Base-by-base conservation (phyloP, 2,329 filamentous ascomycete species). In the Trichophyton benhamiae region DNA sequence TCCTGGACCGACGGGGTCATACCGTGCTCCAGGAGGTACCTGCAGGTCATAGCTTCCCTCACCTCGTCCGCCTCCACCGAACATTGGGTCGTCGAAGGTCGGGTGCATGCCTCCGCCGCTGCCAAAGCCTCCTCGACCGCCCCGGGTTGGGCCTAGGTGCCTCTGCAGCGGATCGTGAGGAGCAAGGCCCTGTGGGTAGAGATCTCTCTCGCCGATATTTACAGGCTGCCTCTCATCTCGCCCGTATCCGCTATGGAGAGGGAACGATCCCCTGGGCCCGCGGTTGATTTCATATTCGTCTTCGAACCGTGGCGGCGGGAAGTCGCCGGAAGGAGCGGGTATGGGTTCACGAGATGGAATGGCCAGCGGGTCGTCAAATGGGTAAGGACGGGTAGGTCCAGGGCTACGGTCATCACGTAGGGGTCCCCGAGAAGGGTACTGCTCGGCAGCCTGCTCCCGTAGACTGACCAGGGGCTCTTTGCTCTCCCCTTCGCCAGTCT, bases 81-180 rank as follows among this genome's bases (percentile, higher is more conserved):
- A 96, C 57, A 96, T 74, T 5, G 89, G 90, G 70, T 97, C 91
- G 68, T 96, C 90, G 71, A 96, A 94, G 0, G 91, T 95, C 0
- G 94, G 94, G 74, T 96, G 89, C 94, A 99, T 99, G 0, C 94
- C 94, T 11, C 87, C 85, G 0, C 92, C 94, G 41, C 41, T n/a
- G 41, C 15, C 41, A 7, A 44, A 9, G 41, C 41, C 41, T 44
- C 41, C 41, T 17, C 33, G 33, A 9, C 87, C 85, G 0, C 83
- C 81, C n/a, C 82, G 76, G 57, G 82, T 80, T 33, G 83, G 82
- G 5, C 85, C 82, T 61, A 89, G 83, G 1, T 82, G 81, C 3
- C 83, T 82, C 36, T 88, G 78, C 2, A 96, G 75, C 11, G 92
- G 91, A 72, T 96, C 91, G 67, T 91, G 79, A 0, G 91, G 91